These are phyloP conservation scores for Dioscorea alata DNA, from an alignment of 106 monocot genomes.

Conservation along the genomic window DNA sequence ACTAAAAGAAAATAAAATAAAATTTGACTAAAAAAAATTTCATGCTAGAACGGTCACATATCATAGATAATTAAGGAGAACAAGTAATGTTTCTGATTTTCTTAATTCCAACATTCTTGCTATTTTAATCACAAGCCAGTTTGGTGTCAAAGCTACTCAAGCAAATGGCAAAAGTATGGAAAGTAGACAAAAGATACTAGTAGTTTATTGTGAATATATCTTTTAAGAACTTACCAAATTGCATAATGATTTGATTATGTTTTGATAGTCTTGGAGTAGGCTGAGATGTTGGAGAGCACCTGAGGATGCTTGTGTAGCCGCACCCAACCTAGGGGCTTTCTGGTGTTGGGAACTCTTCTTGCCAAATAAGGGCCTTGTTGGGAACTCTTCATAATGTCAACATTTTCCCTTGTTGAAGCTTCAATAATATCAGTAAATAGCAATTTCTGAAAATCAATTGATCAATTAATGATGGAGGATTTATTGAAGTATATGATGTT, in stretches of 20 bases:
- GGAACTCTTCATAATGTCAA: conserved; percentile 12
- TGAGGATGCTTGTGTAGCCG: conserved; percentile 11
- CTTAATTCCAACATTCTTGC: not conserved
- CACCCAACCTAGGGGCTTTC: too few species aligned
- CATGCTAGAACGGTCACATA: too few species aligned
- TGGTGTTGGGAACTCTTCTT: conserved; percentile 58
- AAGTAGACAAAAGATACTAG: conserved; percentile 29
- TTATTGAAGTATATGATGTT: too few species aligned
- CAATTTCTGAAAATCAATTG: conserved; percentile 23
- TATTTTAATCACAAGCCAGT: conserved; percentile 36
- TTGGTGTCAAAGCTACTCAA: conserved; percentile 44
- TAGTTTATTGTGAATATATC: conserved; percentile 47
- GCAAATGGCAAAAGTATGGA: conserved; percentile 40
- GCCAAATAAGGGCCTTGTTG: conserved; percentile 59
- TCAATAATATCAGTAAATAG: conserved; percentile 9
- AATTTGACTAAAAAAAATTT: too few species aligned
- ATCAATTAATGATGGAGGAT: conserved; percentile 18
- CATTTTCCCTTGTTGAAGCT: not conserved
- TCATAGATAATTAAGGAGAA: not conserved
- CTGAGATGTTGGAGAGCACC: conserved; percentile 19
- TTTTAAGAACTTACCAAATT: conserved; percentile 37
- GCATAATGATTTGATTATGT: conserved; percentile 35
- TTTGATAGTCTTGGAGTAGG: conserved; percentile 7
- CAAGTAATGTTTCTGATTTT: not conserved
- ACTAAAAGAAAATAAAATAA: too few species aligned